Base-by-base conservation (phyloP, 176 grass and related monocot species). In the Oryza nivara region DNA sequence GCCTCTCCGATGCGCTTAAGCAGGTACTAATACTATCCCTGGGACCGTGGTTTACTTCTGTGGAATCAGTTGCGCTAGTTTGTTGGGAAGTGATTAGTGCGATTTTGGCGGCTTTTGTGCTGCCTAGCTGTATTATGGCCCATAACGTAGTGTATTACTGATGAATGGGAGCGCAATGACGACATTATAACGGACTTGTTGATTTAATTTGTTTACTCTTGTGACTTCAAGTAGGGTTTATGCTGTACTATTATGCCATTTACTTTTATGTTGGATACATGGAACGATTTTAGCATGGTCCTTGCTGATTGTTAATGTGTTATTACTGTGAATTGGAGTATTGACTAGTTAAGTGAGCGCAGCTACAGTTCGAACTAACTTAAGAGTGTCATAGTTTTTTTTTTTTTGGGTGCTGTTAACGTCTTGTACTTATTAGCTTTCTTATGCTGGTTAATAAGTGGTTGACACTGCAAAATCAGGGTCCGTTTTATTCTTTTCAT, bases 1-100 rank as follows among this genome's bases (percentile, higher is more conserved):
- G 95, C 84, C 90, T 97, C 28, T 5, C 87, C 15, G 92, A 95
- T 30, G 95, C 95, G 43, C 85, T 97, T 83, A 92, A 93, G 41
- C 95, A 93, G 95, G 95, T 93, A 56, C 52, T 19, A 17, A 4
- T 7, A 20, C 5, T 20, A 7, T 56, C 47, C 2, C 10, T 13
- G 44, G 8, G 10, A 11, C 9, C 3, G 12, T 43, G 25, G 34
- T 38, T 46, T 20, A 26, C 38, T 45, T 41, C 58, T 10, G 26
- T 65, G 14, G 14, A 28, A 19, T 67, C 47, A 5, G 12, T 35
- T 80, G 11, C 26, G 5, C 3, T 65, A 12, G 43, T 54, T 26
- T 66, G 20, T 25, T 11, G 4, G 13, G 77, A 73, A 77, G 65
- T 4, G 0, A 36, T 6, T 65, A 25, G 20, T 75, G 47, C 6